phyloP scores from a whole-genome alignment of 306 rosid genomes.

The Fragaria iinumae region DNA sequence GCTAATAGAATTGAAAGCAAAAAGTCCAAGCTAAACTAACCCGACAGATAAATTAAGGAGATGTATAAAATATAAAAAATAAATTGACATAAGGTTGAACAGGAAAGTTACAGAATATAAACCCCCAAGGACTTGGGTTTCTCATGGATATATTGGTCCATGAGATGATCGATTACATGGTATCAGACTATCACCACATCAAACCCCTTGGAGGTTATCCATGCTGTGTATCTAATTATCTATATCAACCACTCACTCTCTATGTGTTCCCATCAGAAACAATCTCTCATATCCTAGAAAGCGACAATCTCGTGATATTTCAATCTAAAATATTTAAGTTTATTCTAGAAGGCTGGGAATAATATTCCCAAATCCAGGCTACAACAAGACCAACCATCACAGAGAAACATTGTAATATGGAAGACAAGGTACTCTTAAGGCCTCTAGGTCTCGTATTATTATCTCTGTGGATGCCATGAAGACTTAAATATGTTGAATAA shows the following conservation, averaged over 20 bases:
- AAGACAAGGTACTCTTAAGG: not conserved
- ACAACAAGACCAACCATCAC: not conserved
- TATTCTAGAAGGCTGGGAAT: not conserved
- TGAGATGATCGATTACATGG: constrained; percentile 1
- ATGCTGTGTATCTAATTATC: not conserved
- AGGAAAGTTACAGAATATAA: not conserved
- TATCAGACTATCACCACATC: not conserved
- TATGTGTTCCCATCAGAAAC: not conserved
- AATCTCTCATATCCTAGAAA: not conserved
- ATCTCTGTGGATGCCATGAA: not conserved
- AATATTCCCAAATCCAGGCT: not conserved
- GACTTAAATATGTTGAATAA: not conserved
- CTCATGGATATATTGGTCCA: not conserved
- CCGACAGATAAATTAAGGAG: not conserved
- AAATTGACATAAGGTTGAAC: not conserved
- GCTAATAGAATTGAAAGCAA: not conserved
- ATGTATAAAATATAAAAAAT: not conserved
- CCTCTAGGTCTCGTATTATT: not conserved
- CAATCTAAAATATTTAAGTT: not conserved
- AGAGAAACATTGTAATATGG: not conserved
- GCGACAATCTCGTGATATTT: not conserved
- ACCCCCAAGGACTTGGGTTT: not conserved
- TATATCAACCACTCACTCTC: not conserved
- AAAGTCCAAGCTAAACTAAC: not conserved
- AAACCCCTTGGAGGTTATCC: not conserved